Base-by-base conservation (phyloP, 1,284 basidiomycete genomes). In the Tilletia setariae region DNA sequence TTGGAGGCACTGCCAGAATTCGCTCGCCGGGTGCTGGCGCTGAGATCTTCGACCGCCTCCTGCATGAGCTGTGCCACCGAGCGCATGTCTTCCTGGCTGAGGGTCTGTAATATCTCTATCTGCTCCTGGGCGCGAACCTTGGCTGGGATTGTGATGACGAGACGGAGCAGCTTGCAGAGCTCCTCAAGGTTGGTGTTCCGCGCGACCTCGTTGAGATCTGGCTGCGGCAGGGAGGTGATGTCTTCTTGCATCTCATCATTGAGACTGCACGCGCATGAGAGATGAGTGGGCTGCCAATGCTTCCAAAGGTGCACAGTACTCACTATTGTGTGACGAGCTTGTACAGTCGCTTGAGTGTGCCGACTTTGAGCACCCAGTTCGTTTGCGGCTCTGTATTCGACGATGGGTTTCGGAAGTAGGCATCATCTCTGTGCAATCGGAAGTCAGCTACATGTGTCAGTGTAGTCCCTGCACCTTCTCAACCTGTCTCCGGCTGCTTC, bases 101-200 rank as follows among this genome's bases (percentile, higher is more conserved):
- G 84, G 2, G 86, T 86, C 80, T 94, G 92, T 63, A 95, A 94
- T 79, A 88, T 90, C 76, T 88, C 89, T 70, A 94, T 92, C 73
- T 92, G 90, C 66, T 89, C 87, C 82, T 90, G 88, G 76, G 92
- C 93, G 83, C 87, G 73, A 13, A 78, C 79, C 79, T 96, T 91
- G 1, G 96, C 94, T 0, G 93, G 91, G 74, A 97, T 93, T 3
- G 91, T 92, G 63, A 98, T 91, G 1, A 92, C 91, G 46, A 97
- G 86, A 69, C 91, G 87, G 77, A 91, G 92, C 83, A 94, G 86
- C 25, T 88, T 85, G 66, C 91, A 86, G 0, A 89, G 89, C 46
- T 91, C 89, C n/a, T 82, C 74, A 4, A 88, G 76, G 76, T 88
- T 87, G 72, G 87, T 83, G 76, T 90, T 89, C 82, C 91, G 90